Conservation (phyloP, 169 alveolate species). For the Plasmodium coatneyi region DNA sequence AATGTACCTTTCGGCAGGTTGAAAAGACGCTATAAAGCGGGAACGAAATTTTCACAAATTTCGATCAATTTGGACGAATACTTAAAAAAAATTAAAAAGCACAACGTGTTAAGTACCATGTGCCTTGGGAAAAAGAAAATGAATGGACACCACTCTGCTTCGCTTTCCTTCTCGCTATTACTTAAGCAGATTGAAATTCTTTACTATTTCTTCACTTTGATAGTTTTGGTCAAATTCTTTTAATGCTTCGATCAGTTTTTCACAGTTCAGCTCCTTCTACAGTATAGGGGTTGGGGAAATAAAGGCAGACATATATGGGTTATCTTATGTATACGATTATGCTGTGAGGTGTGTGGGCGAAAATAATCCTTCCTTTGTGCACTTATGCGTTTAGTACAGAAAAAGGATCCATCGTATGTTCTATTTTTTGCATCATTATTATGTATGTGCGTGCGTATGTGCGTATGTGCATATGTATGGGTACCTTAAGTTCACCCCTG, state of each 20-base stretch:
- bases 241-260: slow-evolving; percentile 20
- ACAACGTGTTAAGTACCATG: background rate
- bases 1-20: background rate
- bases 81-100: background rate
- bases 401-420: background rate
- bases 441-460: background rate
- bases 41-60: background rate
- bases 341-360: background rate
- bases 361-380: background rate
- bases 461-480: background rate
- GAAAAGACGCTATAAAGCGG: background rate
- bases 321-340: background rate
- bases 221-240: slow-evolving; percentile 27
- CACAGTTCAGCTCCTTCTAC: slow-evolving; percentile 42
- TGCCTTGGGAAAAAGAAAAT: background rate
- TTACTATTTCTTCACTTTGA: slow-evolving; percentile 33
- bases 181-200: slow-evolving; percentile 41
- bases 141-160: background rate
- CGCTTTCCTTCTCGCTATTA: background rate
- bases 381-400: background rate
- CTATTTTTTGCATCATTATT: background rate
- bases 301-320: background rate
- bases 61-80: background rate
- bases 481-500: slow-evolving; percentile 10
- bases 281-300: background rate